Conservation (phyloP, 176 grass and related monocot genomes). For the Saccharum officinarum region DNA sequence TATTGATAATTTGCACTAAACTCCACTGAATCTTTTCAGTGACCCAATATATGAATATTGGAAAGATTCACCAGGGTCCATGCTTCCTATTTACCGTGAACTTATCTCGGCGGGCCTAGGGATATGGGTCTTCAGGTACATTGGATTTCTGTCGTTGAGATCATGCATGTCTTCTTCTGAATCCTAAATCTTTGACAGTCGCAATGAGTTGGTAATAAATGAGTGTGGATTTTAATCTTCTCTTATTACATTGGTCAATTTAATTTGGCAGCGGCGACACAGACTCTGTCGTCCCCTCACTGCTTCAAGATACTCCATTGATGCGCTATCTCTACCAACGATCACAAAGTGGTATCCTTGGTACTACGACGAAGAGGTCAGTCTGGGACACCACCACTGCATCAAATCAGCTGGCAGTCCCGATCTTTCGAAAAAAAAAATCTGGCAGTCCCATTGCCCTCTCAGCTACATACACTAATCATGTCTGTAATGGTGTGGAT, state of each 20-base stretch:
- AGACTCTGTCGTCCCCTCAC: slow-evolving; percentile 77
- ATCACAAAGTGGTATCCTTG: slow-evolving; percentile 71
- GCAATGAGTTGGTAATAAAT: background rate
- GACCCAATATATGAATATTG: slow-evolving; percentile 43
- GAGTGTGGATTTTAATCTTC: background rate
- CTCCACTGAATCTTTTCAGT: slow-evolving; percentile 32
- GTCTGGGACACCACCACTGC: background rate
- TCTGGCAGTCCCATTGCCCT: background rate
- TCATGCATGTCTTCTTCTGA: too few relatives aligned
- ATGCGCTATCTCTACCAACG: slow-evolving; percentile 65
- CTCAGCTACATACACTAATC: background rate
- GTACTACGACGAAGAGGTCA: slow-evolving; percentile 63
- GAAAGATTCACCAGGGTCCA: slow-evolving; percentile 70
- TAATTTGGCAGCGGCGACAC: slow-evolving; percentile 68
- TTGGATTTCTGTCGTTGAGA: background rate
- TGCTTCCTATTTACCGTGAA: slow-evolving; percentile 80
- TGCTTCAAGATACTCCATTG: slow-evolving; percentile 76
- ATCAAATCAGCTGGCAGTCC: background rate
- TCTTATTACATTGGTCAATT: slow-evolving; percentile 7
- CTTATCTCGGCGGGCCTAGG: slow-evolving; percentile 69
- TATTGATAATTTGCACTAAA: background rate
- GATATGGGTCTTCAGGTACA: slow-evolving; percentile 91
- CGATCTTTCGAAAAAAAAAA: background rate
- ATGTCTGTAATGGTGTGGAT: background rate
- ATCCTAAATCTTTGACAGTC: too few relatives aligned